A percentile compares a stretch with the other conserved stretches of the same genome.
Conservation (phyloP, 176 grass and related monocot species). For the Typha latifolia region DNA sequence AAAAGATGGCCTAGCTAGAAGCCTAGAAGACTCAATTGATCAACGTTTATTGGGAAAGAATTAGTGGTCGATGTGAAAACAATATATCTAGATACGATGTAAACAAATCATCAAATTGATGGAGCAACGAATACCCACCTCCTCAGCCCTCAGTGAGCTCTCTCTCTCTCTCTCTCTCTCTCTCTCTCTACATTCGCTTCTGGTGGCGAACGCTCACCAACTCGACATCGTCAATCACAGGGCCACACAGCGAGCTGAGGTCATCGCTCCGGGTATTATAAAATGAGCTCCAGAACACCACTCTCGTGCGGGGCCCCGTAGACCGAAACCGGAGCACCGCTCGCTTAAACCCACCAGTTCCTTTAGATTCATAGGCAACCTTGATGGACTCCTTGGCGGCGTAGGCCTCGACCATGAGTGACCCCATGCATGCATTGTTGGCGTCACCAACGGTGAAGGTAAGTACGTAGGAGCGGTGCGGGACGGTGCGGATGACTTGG, state of each 20-base stretch:
- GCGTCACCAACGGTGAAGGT: conserved; percentile 75
- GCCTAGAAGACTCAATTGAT: too few species aligned
- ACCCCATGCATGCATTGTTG: conserved; percentile 51
- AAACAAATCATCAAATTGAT: too few species aligned
- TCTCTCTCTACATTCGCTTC: conserved; percentile 2
- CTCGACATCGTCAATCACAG: conserved; percentile 62
- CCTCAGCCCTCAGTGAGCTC: neutral
- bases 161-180: neutral
- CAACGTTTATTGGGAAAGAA: too few species aligned
- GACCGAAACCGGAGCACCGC: conserved; percentile 59
- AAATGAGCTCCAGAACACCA: conserved; percentile 77
- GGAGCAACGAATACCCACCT: neutral
- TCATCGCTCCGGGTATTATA: conserved; percentile 76
- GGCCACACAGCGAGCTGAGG: conserved; percentile 83
- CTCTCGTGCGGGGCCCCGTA: conserved; percentile 32
- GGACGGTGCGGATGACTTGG: conserved; percentile 62
- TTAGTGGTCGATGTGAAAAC: too few species aligned
- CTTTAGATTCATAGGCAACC: conserved; percentile 57
- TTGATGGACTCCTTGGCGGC: conserved; percentile 40
- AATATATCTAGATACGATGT: too few species aligned
- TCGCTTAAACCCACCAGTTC: conserved; percentile 44
- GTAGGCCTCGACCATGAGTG: conserved; percentile 70
- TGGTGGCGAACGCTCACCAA: conserved; percentile 60
- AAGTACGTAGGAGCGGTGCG: conserved; percentile 44
- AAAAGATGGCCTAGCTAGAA: too few species aligned